Conservation (phyloP, 2,329 filamentous ascomycete genomes). For the Hypocreales sp. region DNA sequence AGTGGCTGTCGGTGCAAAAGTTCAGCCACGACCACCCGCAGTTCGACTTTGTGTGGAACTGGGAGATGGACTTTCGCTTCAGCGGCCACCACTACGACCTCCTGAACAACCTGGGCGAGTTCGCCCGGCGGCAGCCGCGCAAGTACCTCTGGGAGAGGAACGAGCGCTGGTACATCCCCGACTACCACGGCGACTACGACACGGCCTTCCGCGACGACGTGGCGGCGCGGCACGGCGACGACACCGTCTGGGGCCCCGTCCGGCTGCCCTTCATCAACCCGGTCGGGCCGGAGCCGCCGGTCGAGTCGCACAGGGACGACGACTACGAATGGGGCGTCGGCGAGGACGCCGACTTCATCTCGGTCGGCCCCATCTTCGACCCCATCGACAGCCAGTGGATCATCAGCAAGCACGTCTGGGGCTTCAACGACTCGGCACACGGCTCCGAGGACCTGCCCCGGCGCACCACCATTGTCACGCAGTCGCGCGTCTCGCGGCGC, state of each 20-base stretch:
- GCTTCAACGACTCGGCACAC: constrained; percentile 39
- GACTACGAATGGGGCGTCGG: constrained; percentile 62
- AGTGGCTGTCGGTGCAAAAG: constrained; percentile 61
- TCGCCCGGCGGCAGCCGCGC: constrained; percentile 52
- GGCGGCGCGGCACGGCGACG: constrained; percentile 31
- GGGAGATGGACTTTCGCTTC: constrained; percentile 71
- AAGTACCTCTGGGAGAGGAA: constrained; percentile 61
- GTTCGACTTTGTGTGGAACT: constrained; percentile 75
- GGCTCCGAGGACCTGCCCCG: constrained; percentile 44
- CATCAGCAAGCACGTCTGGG: constrained; percentile 51
- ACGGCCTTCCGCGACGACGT: constrained; percentile 51
- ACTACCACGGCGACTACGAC: constrained; percentile 49
- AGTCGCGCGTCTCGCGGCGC: constrained; percentile 55
- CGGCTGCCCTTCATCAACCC: constrained; percentile 44
- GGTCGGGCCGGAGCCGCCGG: constrained; percentile 47
- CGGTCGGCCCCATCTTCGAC: constrained; percentile 68
- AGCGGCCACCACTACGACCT: constrained; percentile 74
- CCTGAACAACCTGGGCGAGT: constrained; percentile 46
- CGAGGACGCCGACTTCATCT: constrained; percentile 60
- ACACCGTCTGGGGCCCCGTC: constrained; percentile 52
- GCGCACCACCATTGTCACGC: constrained; percentile 63
- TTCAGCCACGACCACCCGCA: constrained; percentile 63
- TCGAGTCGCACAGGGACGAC: constrained; percentile 41
- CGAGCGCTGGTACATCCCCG: constrained; percentile 58
- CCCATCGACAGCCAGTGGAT: constrained; percentile 59